A percentile compares a stretch with the other conserved stretches of the same genome.
Conservation (phyloP, 257 asterid genomes). For the Petunia secreta region DNA sequence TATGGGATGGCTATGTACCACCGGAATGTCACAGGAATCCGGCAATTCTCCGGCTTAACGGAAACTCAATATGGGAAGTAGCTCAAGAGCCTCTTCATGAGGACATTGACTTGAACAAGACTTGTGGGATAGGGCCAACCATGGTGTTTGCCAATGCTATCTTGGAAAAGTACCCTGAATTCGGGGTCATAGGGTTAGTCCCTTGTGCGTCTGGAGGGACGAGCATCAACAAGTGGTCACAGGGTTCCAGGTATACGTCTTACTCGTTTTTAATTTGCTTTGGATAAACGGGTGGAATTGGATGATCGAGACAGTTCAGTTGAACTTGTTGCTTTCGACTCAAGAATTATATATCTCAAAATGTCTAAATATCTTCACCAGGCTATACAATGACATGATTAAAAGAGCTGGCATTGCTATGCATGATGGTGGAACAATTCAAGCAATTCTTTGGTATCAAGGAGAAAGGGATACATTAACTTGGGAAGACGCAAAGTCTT, state of each 20-base stretch:
- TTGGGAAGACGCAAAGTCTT: not conserved
- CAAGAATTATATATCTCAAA: no score
- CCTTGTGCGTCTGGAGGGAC: conserved; percentile 15
- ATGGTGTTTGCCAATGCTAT: conserved; percentile 14
- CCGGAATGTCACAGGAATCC: conserved; percentile 14
- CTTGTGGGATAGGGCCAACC: conserved; percentile 22
- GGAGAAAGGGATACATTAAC: conserved; percentile 19
- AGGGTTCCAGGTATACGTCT: not conserved
- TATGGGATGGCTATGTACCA: not conserved
- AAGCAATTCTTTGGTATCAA: conserved; percentile 27
- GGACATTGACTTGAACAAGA: conserved; percentile 17
- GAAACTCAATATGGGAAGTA: conserved; percentile 20
- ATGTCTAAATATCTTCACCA: not conserved
- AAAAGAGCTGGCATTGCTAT: not conserved
- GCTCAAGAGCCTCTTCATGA: conserved; percentile 22
- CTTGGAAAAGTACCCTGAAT: not conserved
- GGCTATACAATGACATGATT: conserved; percentile 2
- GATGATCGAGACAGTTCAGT: no score
- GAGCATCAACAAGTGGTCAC: not conserved
- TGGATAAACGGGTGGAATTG: no score
- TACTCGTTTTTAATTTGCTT: not conserved
- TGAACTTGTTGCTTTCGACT: no score
- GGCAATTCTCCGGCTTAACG: not conserved
- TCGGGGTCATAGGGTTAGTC: not conserved
- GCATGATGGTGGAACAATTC: conserved; percentile 21